A percentile compares a stretch with the other conserved stretches of the same genome.
Conservation (phyloP, 441 rosid species). For the Sinapis alba region DNA sequence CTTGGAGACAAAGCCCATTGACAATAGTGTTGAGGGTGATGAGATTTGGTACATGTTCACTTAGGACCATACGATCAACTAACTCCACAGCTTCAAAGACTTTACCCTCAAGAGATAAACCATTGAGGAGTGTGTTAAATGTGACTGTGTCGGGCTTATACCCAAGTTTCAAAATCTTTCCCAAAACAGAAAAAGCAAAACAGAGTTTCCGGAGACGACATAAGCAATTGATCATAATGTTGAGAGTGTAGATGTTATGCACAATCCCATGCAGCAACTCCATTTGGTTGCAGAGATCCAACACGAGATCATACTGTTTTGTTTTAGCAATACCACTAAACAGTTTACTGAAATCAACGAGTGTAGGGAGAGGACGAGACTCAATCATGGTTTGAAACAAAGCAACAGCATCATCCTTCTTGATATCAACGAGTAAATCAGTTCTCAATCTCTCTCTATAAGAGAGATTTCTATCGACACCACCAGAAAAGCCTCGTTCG, state of each 20-base stretch:
- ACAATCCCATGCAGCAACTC: background rate
- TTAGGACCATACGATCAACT: background rate
- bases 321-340: background rate
- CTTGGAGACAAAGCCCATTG: constrained; percentile 18
- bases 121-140: background rate
- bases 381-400: background rate
- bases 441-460: background rate
- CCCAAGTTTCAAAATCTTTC: constrained; percentile 8
- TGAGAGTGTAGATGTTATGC: background rate
- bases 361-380: background rate
- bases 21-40: background rate
- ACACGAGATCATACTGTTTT: background rate
- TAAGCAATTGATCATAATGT: constrained; percentile 4
- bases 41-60: background rate
- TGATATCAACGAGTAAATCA: background rate
- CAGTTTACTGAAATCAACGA: background rate
- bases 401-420: background rate
- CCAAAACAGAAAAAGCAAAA: background rate
- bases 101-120: constrained; percentile 4
- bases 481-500: background rate
- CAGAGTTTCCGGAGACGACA: background rate
- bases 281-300: background rate
- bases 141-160: background rate
- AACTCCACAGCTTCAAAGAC: background rate
- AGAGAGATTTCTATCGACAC: background rate